Percentiles rank a stretch among this genome's conserved stretches.
Evolutionary conservation across 2,329 filamentous ascomycete species (phyloP).

Genomic region (Truncatella angustata): DNA sequence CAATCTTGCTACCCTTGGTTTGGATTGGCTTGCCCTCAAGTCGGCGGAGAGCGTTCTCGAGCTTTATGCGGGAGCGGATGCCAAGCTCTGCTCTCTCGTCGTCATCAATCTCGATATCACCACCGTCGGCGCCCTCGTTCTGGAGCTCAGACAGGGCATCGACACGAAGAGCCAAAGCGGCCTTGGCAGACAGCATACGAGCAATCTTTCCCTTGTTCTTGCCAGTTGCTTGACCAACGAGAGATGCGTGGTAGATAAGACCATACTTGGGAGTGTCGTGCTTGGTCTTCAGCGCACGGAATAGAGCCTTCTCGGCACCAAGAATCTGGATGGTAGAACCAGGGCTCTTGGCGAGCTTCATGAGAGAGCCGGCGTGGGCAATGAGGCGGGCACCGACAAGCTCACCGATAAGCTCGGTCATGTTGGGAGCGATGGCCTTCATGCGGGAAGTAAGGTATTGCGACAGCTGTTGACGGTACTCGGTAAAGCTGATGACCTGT

Average conservation of each 20-base stretch:
- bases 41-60: conserved; percentile 72
- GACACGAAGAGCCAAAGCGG: conserved; percentile 87
- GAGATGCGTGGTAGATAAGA: conserved; percentile 86
- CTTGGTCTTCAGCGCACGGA: conserved; percentile 98
- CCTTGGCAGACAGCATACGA: conserved; percentile 91
- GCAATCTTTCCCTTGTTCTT: conserved; percentile 99
- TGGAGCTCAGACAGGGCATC: conserved; percentile 83
- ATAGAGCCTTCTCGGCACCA: conserved; percentile 97
- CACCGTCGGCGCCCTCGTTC: conserved; percentile 54
- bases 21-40: conserved; percentile 90
- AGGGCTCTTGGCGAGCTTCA: conserved; percentile 92
- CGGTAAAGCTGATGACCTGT: conserved; percentile 88
- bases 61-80: conserved; percentile 66
- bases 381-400: conserved; percentile 94
- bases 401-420: conserved; percentile 89
- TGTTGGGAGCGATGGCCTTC: conserved; percentile 94
- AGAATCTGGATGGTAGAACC: conserved; percentile 97
- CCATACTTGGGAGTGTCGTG: conserved; percentile 99
- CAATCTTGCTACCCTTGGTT: conserved; percentile 72
- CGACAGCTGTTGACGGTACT: conserved; percentile 84
- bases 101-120: conserved; percentile 67
- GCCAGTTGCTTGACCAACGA: conserved; percentile 94
- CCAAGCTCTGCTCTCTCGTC: conserved; percentile 86
- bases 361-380: conserved; percentile 88
- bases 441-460: conserved; percentile 90